Conservation (phyloP, 1,284 basidiomycete species). For the Boletus holoroseus region DNA sequence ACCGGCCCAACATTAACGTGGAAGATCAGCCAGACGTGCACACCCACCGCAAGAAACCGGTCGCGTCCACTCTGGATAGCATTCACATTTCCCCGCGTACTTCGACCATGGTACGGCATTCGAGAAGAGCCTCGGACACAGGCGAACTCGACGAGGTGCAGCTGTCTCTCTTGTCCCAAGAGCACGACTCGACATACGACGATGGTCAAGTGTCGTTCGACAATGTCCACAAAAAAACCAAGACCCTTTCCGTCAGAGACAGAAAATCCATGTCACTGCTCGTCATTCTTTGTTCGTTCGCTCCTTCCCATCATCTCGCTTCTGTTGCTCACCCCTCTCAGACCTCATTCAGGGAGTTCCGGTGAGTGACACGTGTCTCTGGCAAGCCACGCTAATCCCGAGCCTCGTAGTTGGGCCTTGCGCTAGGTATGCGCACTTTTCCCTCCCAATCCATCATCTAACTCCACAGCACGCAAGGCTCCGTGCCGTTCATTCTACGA, state of each 20-base stretch:
- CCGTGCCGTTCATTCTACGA: conserved; percentile 93
- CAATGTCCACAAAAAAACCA: conserved; percentile 34
- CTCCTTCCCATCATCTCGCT: conserved; percentile 5
- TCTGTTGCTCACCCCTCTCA: conserved; percentile 32
- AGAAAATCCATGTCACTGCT: conserved; percentile 83
- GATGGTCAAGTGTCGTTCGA: conserved; percentile 26
- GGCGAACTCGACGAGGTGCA: conserved; percentile 54
- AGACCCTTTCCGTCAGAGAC: conserved; percentile 66
- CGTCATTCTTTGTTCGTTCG: conserved; percentile 78
- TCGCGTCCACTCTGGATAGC: conserved; percentile 54
- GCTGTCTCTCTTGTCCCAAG: conserved; percentile 54
- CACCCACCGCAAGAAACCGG: conserved; percentile 25
- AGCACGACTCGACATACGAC: conserved; percentile 45
- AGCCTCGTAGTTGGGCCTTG: conserved; percentile 57
- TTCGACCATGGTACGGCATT: conserved; percentile 38
- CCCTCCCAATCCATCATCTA: conserved; percentile 1
- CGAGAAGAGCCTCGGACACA: conserved; percentile 34
- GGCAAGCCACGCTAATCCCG: conserved; percentile 13
- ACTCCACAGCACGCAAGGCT: conserved; percentile 52
- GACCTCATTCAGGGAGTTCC: conserved; percentile 95
- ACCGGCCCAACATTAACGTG: conserved; percentile 26
- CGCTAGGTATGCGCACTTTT: conserved; percentile 49
- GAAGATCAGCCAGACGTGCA: conserved; percentile 39
- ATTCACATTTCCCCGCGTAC: conserved; percentile 63
- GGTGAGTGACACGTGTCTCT: conserved; percentile 50